A percentile compares a stretch with the other conserved stretches of the same genome.
These are phyloP conservation scores for Pythium volutum DNA, from an alignment of 352 stramenopile genomes.

Conservation along the genomic window DNA sequence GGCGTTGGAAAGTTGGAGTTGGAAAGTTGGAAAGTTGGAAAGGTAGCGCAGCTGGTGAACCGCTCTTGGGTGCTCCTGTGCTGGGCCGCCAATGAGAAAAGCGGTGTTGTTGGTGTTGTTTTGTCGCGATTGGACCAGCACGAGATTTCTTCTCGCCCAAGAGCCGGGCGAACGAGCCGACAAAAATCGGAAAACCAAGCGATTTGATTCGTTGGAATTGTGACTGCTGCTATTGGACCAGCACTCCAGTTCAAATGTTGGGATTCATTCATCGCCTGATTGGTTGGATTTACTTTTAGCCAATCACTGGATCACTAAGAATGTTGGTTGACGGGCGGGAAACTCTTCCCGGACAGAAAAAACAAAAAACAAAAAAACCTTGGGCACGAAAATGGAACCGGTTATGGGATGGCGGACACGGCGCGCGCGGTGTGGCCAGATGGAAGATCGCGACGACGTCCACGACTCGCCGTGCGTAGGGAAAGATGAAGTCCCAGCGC, in stretches of 20 bases:
- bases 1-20: conserved; percentile 1
- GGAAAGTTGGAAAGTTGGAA: background rate
- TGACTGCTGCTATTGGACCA: conserved; percentile 18
- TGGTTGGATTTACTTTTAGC: conserved; percentile 12
- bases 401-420: background rate
- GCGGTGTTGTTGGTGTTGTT: background rate
- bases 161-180: conserved; percentile 14
- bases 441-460: background rate
- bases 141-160: background rate
- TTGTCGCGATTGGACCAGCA: conserved; percentile 14
- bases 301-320: background rate
- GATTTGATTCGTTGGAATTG: conserved; percentile 2
- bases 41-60: no score
- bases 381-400: conserved; percentile 7
- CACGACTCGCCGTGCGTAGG: background rate
- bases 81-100: conserved; percentile 29
- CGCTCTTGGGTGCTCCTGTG: conserved; percentile 26
- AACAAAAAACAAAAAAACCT: background rate
- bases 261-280: conserved; percentile 15
- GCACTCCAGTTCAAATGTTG: conserved; percentile 8
- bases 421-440: background rate
- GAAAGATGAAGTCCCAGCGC: background rate
- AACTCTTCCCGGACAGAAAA: background rate
- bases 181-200: background rate
- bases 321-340: conserved; percentile 10